Evolutionary conservation across 2,329 filamentous ascomycete genomes (phyloP), one percentile per base, ranked within the genome.

Genomic region (Exophiala phaeomuriformis): DNA sequence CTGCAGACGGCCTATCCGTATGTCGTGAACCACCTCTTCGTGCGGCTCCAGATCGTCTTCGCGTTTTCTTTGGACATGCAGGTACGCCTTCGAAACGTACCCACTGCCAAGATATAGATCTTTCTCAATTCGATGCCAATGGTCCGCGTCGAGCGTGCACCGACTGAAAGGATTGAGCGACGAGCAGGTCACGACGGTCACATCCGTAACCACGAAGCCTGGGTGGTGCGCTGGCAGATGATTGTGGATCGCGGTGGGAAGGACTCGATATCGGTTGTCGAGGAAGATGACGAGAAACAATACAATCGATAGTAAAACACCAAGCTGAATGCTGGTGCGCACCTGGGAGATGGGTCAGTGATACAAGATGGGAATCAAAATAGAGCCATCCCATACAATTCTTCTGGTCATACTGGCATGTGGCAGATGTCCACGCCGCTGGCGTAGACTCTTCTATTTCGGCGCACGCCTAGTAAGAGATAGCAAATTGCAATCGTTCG

Each of bases 111-210:
- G 79, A 67, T 89, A 93, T 0, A 96, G 78, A 66, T 96, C 89
- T 72, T 95, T 96, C 61, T 95, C 86, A 58, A 96, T 76, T 46
- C 87, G 85, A 63, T 88, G 83, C 90, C 90, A 96, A 52, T 80
- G 75, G 41, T 81, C 73, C 36, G 77, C 70, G 64, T 93, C 85
- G 58, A 93, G 79, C 58, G 82, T 83, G 72, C 88, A 95, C 42
- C 79, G 85, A 3, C 85, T 85, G 54, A 91, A 85, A 31, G 80
- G 66, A 66, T 90, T 93, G 49, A 93, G 64, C 8, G 78, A 78
- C 5, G 85, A 88, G 71, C 90, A 96, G 48, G 79, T 84, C 12
- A 81, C 79, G 59, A 95, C 78, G 33, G 84, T 87, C 55, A 95
- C 77, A 71, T 96, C 90, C 66, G 88, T 95, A 64, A 95, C 82